Evolutionary conservation across 768 basidiomycete species (phyloP).

Genomic region (Wakefieldia striispora): DNA sequence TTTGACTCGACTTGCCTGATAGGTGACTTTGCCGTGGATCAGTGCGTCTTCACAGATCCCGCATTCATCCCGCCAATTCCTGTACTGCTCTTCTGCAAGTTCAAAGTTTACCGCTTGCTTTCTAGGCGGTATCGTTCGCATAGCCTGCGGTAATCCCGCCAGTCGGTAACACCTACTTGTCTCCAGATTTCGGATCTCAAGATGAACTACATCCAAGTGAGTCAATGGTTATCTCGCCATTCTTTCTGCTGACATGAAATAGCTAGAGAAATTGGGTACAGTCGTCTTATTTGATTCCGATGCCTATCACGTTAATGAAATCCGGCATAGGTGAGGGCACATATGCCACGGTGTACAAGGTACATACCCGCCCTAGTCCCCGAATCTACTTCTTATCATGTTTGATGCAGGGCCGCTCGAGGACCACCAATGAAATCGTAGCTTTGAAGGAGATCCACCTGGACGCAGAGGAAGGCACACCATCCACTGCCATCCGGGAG

Average conservation of each 20-base stretch:
- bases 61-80: background rate
- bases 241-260: slow-evolving; percentile 10
- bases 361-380: slow-evolving; percentile 26
- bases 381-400: background rate
- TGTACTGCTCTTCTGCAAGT: background rate
- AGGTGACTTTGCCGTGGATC: slow-evolving; percentile 8
- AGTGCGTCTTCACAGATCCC: too few relatives aligned
- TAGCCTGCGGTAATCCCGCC: slow-evolving; percentile 3
- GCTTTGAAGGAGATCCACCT: slow-evolving; percentile 99
- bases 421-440: slow-evolving; percentile 98
- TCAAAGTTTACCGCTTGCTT: slow-evolving; percentile 1
- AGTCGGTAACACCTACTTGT: background rate
- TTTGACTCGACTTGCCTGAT: slow-evolving; percentile 20
- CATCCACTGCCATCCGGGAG: slow-evolving; percentile 97
- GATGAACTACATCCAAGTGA: slow-evolving; percentile 63
- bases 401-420: slow-evolving; percentile 73
- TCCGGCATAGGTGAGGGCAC: slow-evolving; percentile 73
- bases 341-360: slow-evolving; percentile 98
- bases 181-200: background rate
- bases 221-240: slow-evolving; percentile 1
- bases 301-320: slow-evolving; percentile 5
- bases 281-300: background rate
- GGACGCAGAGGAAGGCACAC: slow-evolving; percentile 98
- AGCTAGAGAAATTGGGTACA: slow-evolving; percentile 87
- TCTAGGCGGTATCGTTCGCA: slow-evolving; percentile 2